phyloP scores from a whole-genome alignment of 768 basidiomycete genomes.

The Lactifluus pinguis region DNA sequence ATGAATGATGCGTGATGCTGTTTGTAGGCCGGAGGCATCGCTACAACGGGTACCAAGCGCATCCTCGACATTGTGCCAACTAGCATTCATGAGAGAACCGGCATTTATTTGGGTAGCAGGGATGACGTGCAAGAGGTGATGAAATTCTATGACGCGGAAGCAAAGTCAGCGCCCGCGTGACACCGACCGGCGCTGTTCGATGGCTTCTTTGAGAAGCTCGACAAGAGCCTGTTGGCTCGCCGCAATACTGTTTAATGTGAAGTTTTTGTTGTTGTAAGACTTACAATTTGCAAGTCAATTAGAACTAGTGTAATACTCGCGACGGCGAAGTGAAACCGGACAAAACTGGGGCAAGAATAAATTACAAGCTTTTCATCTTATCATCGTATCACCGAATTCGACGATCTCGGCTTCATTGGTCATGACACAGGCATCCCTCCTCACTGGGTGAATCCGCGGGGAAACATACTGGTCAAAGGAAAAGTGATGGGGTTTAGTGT shows the following conservation, averaged over 20 bases:
- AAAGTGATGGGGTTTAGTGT: neutral
- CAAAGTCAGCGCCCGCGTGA: constrained; percentile 10
- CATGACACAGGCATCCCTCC: constrained; percentile 75
- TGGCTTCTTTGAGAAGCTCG: neutral
- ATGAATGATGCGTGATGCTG: constrained; percentile 17
- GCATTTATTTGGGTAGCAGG: constrained; percentile 88
- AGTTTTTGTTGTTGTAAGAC: neutral
- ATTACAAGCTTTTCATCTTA: neutral
- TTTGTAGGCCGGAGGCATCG: constrained; percentile 83
- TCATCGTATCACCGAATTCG: constrained; percentile 29
- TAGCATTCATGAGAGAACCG: constrained; percentile 82
- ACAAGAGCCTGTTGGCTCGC: neutral
- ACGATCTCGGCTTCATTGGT: constrained; percentile 78
- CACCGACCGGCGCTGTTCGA: neutral
- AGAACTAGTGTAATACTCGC: neutral
- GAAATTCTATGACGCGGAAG: constrained; percentile 61
- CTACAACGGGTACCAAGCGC: constrained; percentile 89
- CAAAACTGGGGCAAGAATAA: neutral
- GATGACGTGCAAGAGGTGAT: constrained; percentile 89
- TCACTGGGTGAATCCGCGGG: constrained; percentile 69
- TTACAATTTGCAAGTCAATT: neutral
- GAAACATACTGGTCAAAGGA: constrained; percentile 56
- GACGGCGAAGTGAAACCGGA: neutral
- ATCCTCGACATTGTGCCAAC: constrained; percentile 88
- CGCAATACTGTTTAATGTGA: neutral